A percentile compares a stretch with the other conserved stretches of the same genome.
Evolutionary conservation across 139 green algal genomes (phyloP).

Genomic region (Chlorella sp.): DNA sequence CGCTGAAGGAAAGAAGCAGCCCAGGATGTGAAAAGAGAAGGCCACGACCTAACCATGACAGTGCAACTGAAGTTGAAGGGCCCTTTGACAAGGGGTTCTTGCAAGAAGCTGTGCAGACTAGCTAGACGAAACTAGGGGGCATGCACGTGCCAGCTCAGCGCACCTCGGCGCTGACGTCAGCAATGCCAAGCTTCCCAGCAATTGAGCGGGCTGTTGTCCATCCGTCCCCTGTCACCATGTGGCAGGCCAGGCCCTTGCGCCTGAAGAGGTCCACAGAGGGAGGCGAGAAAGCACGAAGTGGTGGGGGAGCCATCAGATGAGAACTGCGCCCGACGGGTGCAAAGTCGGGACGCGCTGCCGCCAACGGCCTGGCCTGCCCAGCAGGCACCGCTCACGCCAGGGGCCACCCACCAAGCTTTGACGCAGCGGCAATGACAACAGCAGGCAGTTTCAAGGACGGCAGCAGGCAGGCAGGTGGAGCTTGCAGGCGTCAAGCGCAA

Average conservation of each 20-base stretch:
- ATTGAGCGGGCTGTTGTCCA: constrained; percentile 83
- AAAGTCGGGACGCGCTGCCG: not conserved
- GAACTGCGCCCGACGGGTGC: no score
- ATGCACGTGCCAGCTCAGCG: constrained; percentile 71
- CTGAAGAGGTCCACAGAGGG: no score
- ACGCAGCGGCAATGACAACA: not conserved
- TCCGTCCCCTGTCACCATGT: constrained; percentile 92
- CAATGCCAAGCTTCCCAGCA: constrained; percentile 72
- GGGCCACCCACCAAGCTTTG: not conserved
- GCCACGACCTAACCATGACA: no score
- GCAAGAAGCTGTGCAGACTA: no score
- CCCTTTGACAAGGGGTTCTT: no score
- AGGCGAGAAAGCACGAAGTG: no score
- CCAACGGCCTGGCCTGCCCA: no score
- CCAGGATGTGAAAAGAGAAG: no score
- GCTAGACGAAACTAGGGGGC: no score
- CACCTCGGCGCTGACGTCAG: constrained; percentile 57
- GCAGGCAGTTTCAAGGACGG: not conserved
- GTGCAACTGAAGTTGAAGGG: no score
- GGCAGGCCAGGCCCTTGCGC: constrained; percentile 59
- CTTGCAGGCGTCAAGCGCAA: no score
- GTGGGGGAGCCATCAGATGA: not conserved
- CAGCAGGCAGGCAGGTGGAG: not conserved
- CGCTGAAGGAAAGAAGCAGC: no score
- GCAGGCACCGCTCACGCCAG: not conserved